Base-by-base conservation (phyloP, 2,329 filamentous ascomycete species). In the Ramularia endophylla region DNA sequence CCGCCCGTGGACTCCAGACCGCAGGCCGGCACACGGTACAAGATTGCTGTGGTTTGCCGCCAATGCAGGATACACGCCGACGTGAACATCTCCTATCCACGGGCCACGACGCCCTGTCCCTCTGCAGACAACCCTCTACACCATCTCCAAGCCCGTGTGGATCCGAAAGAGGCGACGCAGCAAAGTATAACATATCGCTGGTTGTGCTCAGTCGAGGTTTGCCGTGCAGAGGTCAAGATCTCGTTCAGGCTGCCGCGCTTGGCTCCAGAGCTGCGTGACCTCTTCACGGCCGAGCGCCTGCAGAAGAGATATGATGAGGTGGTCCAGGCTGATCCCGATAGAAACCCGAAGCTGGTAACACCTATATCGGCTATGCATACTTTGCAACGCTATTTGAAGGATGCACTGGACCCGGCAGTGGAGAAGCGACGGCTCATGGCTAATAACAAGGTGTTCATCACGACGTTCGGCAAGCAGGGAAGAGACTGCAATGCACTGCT, bases 41-140 rank as follows among this genome's bases (percentile, higher is more conserved):
- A 72, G 50, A 67, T 82, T 19, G 74, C 80, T 12, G 71, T 78
- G 3, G 71, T 78, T 50, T 86, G 82, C 61, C 63, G 69, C 41
- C 69, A 67, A 44, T 86, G 82, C 57, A 74, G 77, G 38, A 70
- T 71, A 54, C 81, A 85, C 61, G 65, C 83, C 31, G 71, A 79
- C 50, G 57, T 85, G 16, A 64, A 65, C 8, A 68, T 81, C 25
- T 36, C 40, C 8, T 29, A 36, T 17, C 65, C 64, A 18, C 53
- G 55, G 9, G 58, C 65, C n/a, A 59, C 45, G 17, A 55, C 56
- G 20, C 63, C 69, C 5, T 77, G 72, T 51, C 72, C 74, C 3
- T 70, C 66, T 39, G 46, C 55, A 8, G 62, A 70, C 1, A 72
- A 68, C 47, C 76, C 77, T 20, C 59, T 85, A 4, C 82, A 86